A percentile compares a stretch with the other conserved stretches of the same genome.
Evolutionary conservation across 169 alveolate species (phyloP).

Genomic region (Plasmodium sp.): DNA sequence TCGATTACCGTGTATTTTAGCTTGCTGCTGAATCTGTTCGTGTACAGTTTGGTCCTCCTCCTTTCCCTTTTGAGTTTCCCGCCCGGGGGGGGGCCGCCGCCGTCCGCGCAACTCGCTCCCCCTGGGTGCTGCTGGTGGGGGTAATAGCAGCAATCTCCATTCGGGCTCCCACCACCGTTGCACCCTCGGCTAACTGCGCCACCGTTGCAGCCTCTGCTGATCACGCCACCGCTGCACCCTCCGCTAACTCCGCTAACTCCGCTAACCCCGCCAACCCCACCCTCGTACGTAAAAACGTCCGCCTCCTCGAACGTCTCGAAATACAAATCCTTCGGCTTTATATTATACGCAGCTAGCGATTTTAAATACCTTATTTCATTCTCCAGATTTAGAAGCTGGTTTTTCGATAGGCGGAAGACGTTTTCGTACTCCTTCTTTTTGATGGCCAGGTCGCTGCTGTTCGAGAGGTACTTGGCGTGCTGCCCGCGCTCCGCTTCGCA

Average conservation of each 20-base stretch:
- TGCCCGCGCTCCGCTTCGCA: background rate
- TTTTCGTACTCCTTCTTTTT: constrained; percentile 42
- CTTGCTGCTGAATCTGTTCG: constrained; percentile 1
- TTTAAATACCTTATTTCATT: constrained; percentile 41
- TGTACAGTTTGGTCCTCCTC: background rate
- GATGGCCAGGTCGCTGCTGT: background rate
- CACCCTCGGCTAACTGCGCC: no score
- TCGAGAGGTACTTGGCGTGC: background rate
- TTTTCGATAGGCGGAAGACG: constrained; percentile 24
- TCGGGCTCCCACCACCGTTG: background rate
- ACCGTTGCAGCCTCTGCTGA: no score
- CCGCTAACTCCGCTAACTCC: no score
- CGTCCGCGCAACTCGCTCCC: no score
- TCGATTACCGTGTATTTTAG: constrained; percentile 79
- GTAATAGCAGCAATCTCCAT: background rate
- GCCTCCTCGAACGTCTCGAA: constrained; percentile 50
- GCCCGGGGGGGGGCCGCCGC: background rate
- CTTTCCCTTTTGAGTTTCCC: constrained; percentile 7
- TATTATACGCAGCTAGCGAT: constrained; percentile 24
- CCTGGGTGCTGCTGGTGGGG: background rate
- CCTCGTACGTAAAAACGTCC: background rate
- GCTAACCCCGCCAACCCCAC: no score
- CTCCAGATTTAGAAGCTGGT: constrained; percentile 34
- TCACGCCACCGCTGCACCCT: no score
- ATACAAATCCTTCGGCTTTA: constrained; percentile 26